These are phyloP conservation scores for Solanum pinnatisectum DNA, from an alignment of 257 asterid genomes.

Conservation along the genomic window DNA sequence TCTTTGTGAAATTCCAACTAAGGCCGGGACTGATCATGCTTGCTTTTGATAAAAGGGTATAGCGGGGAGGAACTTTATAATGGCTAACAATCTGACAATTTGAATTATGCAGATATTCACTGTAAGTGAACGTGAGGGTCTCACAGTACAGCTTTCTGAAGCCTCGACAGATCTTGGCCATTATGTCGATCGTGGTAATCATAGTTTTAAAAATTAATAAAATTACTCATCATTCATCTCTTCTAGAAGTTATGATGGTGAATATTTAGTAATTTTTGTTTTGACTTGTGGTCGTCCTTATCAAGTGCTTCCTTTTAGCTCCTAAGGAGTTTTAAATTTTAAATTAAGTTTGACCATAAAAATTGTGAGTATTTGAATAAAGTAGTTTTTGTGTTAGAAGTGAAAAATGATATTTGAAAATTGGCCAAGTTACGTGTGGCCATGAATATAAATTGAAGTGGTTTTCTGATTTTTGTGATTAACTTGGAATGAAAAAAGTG, in stretches of 20 bases:
- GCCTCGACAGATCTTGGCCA: background rate
- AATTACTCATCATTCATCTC: background rate
- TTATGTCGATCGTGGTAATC: background rate
- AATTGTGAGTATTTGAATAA: background rate
- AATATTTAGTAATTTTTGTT: background rate
- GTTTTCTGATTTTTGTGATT: background rate
- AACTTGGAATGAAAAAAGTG: background rate
- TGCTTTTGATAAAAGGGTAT: background rate
- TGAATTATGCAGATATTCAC: background rate
- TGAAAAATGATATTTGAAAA: background rate
- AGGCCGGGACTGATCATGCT: background rate
- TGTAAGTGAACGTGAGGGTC: background rate
- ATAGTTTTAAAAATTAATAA: background rate
- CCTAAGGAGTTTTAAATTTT: background rate
- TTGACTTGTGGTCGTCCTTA: background rate
- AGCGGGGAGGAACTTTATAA: background rate
- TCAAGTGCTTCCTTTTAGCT: background rate
- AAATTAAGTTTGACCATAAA: background rate
- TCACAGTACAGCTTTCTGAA: background rate
- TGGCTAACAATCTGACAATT: background rate
- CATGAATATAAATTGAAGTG: background rate
- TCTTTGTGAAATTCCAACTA: background rate
- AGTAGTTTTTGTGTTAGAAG: background rate
- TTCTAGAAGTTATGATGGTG: background rate
- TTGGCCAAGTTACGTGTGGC: background rate